A percentile compares a stretch with the other conserved stretches of the same genome.
Evolutionary conservation across 257 asterid species (phyloP).

Genomic region (Echites panduratus): DNA sequence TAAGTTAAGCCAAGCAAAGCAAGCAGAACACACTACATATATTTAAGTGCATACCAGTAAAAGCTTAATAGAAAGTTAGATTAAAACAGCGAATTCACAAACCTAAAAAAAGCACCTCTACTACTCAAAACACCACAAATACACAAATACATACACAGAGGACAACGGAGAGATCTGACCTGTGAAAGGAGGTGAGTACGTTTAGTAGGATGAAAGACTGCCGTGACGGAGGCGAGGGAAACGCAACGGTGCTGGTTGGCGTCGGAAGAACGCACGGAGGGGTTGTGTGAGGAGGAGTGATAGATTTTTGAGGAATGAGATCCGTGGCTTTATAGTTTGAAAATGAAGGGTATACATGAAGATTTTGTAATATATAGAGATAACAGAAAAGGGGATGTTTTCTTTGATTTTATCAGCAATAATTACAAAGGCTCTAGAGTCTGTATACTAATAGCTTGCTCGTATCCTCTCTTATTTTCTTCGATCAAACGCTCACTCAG

Average conservation of each 20-base stretch:
- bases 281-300: constrained; percentile 1
- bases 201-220: background rate
- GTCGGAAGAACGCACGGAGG: constrained; percentile 14
- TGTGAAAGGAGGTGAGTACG: background rate
- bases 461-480: too few relatives aligned
- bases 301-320: constrained; percentile 1
- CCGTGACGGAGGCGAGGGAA: background rate
- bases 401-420: background rate
- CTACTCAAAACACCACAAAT: background rate
- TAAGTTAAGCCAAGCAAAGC: background rate
- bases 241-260: background rate
- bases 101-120: background rate
- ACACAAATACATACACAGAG: background rate
- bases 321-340: constrained; percentile 8
- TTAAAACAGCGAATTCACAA: constrained; percentile 7
- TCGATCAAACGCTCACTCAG: too few relatives aligned
- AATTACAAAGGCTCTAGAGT: background rate
- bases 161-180: constrained; percentile 21
- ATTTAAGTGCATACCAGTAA: background rate
- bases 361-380: background rate
- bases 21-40: background rate
- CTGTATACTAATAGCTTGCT: too few relatives aligned
- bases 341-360: background rate
- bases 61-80: background rate
- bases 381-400: background rate